phyloP scores from a whole-genome alignment of 441 rosid genomes.

The Populus hybrid region DNA sequence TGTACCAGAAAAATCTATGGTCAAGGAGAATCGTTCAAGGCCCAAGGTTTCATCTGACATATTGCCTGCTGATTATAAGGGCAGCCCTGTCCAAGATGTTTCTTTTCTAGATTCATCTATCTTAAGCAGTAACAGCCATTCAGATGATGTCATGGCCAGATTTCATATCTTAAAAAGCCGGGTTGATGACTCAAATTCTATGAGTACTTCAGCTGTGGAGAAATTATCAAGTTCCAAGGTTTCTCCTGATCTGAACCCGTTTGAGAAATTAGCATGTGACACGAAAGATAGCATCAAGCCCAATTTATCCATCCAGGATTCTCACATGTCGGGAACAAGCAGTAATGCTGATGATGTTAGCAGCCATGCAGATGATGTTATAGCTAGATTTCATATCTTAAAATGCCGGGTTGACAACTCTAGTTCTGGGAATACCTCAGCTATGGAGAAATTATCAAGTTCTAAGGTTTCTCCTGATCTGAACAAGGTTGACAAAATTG shows the following conservation, averaged over 20 bases:
- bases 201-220: background rate
- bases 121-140: background rate
- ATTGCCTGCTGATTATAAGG: background rate
- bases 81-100: background rate
- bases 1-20: constrained; percentile 26
- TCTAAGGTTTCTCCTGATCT: constrained; percentile 25
- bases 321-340: constrained; percentile 25
- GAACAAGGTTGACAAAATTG: constrained; percentile 21
- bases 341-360: constrained; percentile 41
- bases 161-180: background rate
- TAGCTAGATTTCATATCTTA: constrained; percentile 47
- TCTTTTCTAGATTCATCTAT: background rate
- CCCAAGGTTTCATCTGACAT: constrained; percentile 21
- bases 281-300: constrained; percentile 15
- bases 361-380: constrained; percentile 42
- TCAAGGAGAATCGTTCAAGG: constrained; percentile 25
- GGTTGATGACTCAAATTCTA: background rate
- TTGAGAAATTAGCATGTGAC: constrained; percentile 26
- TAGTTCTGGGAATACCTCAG: constrained; percentile 19
- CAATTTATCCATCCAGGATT: constrained; percentile 24
- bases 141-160: background rate
- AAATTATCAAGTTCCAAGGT: constrained; percentile 15
- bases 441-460: constrained; percentile 25
- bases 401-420: constrained; percentile 32
- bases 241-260: constrained; percentile 19